These are phyloP conservation scores for Hygrophoropsis aurantiaca DNA, from an alignment of 768 basidiomycete genomes.

Conservation along the genomic window DNA sequence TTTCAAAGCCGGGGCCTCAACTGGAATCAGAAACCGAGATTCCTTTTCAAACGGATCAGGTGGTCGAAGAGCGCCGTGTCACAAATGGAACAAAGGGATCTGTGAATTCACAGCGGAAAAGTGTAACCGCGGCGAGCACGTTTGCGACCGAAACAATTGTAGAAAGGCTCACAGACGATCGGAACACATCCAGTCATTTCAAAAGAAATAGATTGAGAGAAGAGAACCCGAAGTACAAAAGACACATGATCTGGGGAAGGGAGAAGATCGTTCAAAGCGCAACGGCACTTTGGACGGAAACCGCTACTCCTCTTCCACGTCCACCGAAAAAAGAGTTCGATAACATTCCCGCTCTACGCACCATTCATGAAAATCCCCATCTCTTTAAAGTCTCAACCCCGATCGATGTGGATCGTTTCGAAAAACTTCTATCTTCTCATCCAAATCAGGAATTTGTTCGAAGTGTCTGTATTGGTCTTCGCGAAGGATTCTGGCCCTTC, in stretches of 20 bases:
- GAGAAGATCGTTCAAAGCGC: not conserved
- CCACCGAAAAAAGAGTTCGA: not conserved
- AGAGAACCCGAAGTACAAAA: too few species aligned
- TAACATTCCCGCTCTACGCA: not conserved
- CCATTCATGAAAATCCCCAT: slow-evolving; percentile 2
- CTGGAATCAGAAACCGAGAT: too few species aligned
- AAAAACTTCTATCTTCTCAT: slow-evolving; percentile 17
- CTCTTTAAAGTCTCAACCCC: slow-evolving; percentile 24
- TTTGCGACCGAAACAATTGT: too few species aligned
- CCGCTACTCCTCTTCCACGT: not conserved
- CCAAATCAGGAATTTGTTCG: slow-evolving; percentile 29
- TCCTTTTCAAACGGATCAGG: too few species aligned
- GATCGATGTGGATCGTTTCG: slow-evolving; percentile 19
- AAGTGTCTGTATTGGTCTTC: slow-evolving; percentile 20
- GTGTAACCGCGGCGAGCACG: too few species aligned
- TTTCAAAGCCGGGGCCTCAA: too few species aligned
- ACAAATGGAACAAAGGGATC: not conserved
- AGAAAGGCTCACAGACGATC: too few species aligned
- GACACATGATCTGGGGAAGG: too few species aligned
- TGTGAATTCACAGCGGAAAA: not conserved
- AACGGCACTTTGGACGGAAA: not conserved
- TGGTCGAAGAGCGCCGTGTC: too few species aligned
- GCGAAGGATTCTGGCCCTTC: slow-evolving; percentile 33
- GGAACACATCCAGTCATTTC: too few species aligned
- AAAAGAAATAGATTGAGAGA: too few species aligned